Evolutionary conservation across 345 rosid genomes (phyloP), one percentile per base, ranked within the genome.

Genomic region (Hirschfeldia incana): DNA sequence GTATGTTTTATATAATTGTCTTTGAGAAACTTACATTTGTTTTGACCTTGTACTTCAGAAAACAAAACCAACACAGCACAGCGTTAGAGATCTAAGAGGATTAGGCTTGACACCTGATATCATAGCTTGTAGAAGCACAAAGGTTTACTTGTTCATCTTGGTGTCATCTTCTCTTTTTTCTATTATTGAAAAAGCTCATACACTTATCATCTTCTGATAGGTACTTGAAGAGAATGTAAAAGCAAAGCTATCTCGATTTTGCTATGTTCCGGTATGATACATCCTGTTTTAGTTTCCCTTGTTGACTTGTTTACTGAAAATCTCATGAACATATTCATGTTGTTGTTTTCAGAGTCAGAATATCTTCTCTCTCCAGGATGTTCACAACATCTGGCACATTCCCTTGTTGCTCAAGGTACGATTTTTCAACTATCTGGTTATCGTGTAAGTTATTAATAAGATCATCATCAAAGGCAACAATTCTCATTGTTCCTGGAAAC

Each of bases 11-110:
- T 36, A 26, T 0, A 8, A 0, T 21, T 72, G 28, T 64, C 64
- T n/a, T 46, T 2, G 28, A 33, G 6, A 64, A 37, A 9, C 70
- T 62, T 80, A 59, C 34, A 34, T 61, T 68, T 36, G 37, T 2
- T 79, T 29, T 73, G 33, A 8, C 36, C 16, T 5, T 76, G 59
- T 51, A 12, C 33, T 77, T 76, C 83, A 94, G 98, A 94, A 94
- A 89, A 94, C 99, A 60, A 94, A 94, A 78, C 99, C 99, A 5
- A 94, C 99, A 60, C 99, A 94, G 84, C 99, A 93, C 61, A 93
- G 99, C 80, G 90, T 91, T 71, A 85, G 89, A 61, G 91, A 88
- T 15, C 88, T 94, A 59, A 85, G 97, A 88, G 98, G 97, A 39
- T 85, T 90, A 69, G 99, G 99, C 11, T 75, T 94, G 88, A 84